Base-by-base conservation (phyloP, 805 yeast species). In the Ogataea minuta region DNA sequence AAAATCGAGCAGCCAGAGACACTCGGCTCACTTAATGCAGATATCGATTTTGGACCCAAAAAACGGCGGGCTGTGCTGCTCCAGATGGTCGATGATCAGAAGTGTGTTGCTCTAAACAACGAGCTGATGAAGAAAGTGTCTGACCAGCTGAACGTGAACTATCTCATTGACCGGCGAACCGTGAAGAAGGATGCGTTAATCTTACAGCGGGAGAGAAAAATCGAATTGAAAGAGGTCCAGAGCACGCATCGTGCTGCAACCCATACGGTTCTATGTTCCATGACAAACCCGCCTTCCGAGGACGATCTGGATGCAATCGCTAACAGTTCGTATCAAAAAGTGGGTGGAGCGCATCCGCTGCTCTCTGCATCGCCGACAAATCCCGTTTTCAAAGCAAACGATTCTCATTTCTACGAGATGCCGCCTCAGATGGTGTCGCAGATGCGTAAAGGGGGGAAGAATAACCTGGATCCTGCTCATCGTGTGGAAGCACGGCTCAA, bases 161-260 rank as follows among this genome's bases (percentile, higher is more conserved):
- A 60, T 25, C 26, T 29, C 1, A 64, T 79, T 12, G 90, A 83
- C 48, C 69, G 75, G 23, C 71, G 70, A 36, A 83, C 90, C 0
- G 51, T 76, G 9, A 51, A 55, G 6, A 67, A 71, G 5, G 82
- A 76, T 46, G 62, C 74, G 0, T 46, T 49, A 1, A 41, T 50
- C 4, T 58, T 78, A 20, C 59, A 58, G 4, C 44, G 48, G 0
- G 57, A 65, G 9, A 63, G 67, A 0, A 15, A 38, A 3, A 28
- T 60, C 6, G 39, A 28, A n/a, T 31, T 49, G 1, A 44, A 42
- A 14, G 33, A 35, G 16, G 32, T 40, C 24, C 43, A 21, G 16
- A 43, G 35, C 43, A 44, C 39, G 31, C 29, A 31, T 14, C 33
- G 46, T 8, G 12, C 43, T 6, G 9, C 34, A 3, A 38, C 34